These are phyloP conservation scores for Juglanconis sp. DNA, from an alignment of 2,329 filamentous ascomycete genomes.

Conservation along the genomic window DNA sequence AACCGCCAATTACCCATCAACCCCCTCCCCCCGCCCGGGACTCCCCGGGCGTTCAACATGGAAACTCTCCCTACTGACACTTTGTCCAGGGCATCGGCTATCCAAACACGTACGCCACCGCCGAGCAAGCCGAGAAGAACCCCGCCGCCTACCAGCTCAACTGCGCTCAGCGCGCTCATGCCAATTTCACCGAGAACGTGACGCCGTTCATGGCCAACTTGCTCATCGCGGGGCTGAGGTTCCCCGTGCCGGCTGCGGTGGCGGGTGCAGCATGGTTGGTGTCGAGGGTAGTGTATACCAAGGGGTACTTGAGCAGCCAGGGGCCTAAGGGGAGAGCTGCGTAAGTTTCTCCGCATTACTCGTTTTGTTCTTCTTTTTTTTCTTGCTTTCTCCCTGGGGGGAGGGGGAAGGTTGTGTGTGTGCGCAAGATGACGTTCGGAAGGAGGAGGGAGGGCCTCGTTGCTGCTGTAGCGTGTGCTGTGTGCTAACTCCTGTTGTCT, in stretches of 20 bases:
- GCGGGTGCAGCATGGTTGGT: slow-evolving; percentile 53
- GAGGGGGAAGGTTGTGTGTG: background rate
- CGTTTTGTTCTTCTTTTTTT: background rate
- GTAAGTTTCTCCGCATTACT: slow-evolving; percentile 1
- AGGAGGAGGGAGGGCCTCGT: no score
- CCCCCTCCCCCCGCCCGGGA: background rate
- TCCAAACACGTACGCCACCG: slow-evolving; percentile 54
- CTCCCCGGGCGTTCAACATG: background rate
- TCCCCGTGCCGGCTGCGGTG: slow-evolving; percentile 46
- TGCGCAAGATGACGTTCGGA: no score
- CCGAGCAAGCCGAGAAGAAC: slow-evolving; percentile 53
- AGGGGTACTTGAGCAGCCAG: slow-evolving; percentile 44
- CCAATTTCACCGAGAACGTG: slow-evolving; percentile 62
- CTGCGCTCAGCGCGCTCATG: slow-evolving; percentile 62
- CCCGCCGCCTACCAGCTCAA: slow-evolving; percentile 57
- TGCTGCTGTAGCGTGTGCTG: background rate
- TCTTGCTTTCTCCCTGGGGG: background rate
- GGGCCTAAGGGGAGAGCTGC: slow-evolving; percentile 10
- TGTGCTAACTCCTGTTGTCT: slow-evolving; percentile 15
- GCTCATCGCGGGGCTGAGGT: slow-evolving; percentile 54
- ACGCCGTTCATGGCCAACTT: slow-evolving; percentile 49
- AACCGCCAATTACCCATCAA: background rate
- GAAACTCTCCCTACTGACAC: no score
- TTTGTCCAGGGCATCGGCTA: slow-evolving; percentile 44
- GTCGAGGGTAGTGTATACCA: slow-evolving; percentile 50